Evolutionary conservation across 805 yeast genomes (phyloP), one percentile per base, ranked within the genome.

Genomic region (Kockiozyma suomiensis): DNA sequence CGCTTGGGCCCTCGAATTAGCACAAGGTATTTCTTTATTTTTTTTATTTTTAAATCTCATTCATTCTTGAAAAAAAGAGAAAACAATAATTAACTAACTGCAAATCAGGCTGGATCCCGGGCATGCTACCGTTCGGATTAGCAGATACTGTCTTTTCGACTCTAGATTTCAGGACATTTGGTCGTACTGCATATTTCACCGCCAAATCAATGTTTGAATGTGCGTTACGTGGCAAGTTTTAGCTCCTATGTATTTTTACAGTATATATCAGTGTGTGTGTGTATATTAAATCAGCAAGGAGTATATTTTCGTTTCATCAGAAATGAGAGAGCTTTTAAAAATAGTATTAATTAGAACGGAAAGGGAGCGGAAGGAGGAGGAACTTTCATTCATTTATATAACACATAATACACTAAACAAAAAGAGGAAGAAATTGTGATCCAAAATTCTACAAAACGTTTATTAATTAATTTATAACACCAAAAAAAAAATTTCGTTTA

Each of bases 71-170:
- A n/a, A n/a, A n/a, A n/a, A n/a, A n/a, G n/a, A n/a, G n/a, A n/a
- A n/a, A n/a, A n/a, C n/a, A n/a, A n/a, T n/a, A n/a, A n/a, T n/a
- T 15, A 25, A 19, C 12, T 23, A 28, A 28, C 6, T 30, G 17
- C 25, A 17, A 10, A 19, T n/a, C 37, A 64, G 68, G 99, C 61
- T 94, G 97, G 96, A 90, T 94, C 66, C 98, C 99, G 37, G 86
- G 93, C 45, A 94, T 94, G 99, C 80, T 94, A 62, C 98, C 98
- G 21, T 94, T 94, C 73, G 99, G 99, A 0, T 85, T 93, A 75
- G 77, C 89, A 51, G 96, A 90, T 72, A 83, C 87, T 3, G 70
- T 87, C 60, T 81, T 86, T 54, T 86, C 96, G 43, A 94, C 98
- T 15, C 74, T 92, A 68, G 99, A 94, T 73, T 73, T 85, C 61